Base-by-base conservation (phyloP, 257 asterid species). In the Anisodus acutangulus region DNA sequence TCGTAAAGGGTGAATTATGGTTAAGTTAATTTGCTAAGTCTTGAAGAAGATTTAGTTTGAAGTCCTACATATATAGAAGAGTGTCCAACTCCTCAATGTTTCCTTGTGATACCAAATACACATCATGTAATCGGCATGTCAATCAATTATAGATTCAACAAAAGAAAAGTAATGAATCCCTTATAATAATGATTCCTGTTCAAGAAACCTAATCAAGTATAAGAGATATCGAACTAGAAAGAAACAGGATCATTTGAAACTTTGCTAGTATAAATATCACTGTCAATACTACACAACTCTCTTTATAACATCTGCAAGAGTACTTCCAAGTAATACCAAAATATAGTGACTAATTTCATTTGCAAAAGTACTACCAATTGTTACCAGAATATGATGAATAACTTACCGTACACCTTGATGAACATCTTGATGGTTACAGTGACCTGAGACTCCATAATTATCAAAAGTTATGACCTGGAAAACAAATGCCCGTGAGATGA, bases 361-460 rank as follows among this genome's bases (percentile, higher is more conserved):
- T 60, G 60, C 82, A 70, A 74, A 74, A 26, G 37, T 31, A 74
- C 45, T 22, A 22, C 8, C 60, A 85, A 10, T 8, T 39, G 55
- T 57, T 58, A 67, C 78, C 8, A 26, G 53, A 78, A 62, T 35
- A 60, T 69, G 47, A 37, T 49, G 76, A 79, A 79, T 82, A 37
- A 85, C 93, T 87, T 83, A 92, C 98, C 93, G 86, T 63, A 96
- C 98, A 63, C 97, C 99, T 84, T 67, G 92, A 85, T 88, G 85
- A 72, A 93, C 91, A 72, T 93, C 94, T 41, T 90, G 55, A 85
- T 93, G 97, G 84, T 93, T 93, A 87, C 98, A 94, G 88, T 96
- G 99, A 80, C 98, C 98, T 66, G 98, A 96, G 85, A 94, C 92
- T 62, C 99, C 98, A 85, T 90, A 90, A 83, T 85, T 85, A 86